Evolutionary conservation across 768 basidiomycete species (phyloP).

Genomic region (Epithele typhae): DNA sequence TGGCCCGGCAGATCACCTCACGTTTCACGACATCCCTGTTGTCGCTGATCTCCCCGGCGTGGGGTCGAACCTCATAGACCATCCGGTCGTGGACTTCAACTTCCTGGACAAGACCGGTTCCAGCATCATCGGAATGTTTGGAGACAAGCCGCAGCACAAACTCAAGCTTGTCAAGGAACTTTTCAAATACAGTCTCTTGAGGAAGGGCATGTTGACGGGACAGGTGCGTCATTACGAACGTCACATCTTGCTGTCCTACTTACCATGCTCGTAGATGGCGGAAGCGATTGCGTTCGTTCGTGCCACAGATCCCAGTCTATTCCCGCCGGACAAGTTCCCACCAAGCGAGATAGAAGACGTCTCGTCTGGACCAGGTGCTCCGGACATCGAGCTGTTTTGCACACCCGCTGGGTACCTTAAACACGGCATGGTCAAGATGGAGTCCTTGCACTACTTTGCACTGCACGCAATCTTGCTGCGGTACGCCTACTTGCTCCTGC

Average conservation of each 20-base stretch:
- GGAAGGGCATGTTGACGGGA: conserved; percentile 46
- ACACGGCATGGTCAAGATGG: conserved; percentile 7
- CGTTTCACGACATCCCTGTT: conserved; percentile 47
- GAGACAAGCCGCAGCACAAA: conserved; percentile 2
- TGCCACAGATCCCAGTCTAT: conserved; percentile 41
- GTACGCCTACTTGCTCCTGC: conserved; percentile 13
- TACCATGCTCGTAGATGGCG: conserved; percentile 20
- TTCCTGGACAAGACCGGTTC: conserved; percentile 47
- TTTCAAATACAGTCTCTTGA: conserved; percentile 38
- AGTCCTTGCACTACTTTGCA: conserved; percentile 18
- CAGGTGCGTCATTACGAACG: conserved; percentile 40
- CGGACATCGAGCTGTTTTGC: conserved; percentile 32
- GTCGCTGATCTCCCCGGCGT: conserved; percentile 68
- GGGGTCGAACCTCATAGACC: conserved; percentile 70
- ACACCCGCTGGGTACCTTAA: conserved; percentile 22
- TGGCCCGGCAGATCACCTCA: conserved; percentile 59
- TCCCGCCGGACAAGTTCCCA: conserved; percentile 28
- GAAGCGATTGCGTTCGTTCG: conserved; percentile 55
- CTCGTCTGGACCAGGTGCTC: conserved; percentile 29
- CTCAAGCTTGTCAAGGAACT: conserved; percentile 23
- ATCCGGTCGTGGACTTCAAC: conserved; percentile 49
- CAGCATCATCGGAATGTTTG: conserved; percentile 35
- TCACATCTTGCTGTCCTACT: not conserved
- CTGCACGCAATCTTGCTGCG: conserved; percentile 28
- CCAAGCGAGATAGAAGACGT: conserved; percentile 21